Conservation (phyloP, 805 yeast genomes). For the Ogataea chonburiensis region DNA sequence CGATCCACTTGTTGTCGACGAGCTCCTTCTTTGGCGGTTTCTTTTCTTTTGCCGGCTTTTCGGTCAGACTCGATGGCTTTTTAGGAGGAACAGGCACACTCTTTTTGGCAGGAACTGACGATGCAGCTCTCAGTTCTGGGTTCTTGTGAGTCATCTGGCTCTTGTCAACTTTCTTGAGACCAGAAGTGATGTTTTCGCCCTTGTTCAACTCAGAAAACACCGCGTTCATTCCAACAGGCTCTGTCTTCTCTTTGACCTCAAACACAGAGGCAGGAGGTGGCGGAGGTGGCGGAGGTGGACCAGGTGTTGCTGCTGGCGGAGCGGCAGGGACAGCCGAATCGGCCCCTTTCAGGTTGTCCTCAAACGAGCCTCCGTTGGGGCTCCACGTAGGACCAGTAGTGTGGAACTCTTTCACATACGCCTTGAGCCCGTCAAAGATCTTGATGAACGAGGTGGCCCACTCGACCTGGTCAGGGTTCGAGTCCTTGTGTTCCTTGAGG, state of each 20-base stretch:
- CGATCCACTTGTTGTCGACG: conserved; percentile 83
- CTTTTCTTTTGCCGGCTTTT: conserved; percentile 19
- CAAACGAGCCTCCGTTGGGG: conserved; percentile 56
- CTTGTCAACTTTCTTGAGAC: conserved; percentile 87
- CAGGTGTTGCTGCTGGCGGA: conserved; percentile 37
- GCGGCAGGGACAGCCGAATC: conserved; percentile 19
- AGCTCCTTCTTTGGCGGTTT: conserved; percentile 66
- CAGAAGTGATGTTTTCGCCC: conserved; percentile 82
- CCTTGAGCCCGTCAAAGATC: conserved; percentile 67
- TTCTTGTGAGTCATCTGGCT: conserved; percentile 93
- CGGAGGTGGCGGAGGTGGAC: conserved; percentile 77
- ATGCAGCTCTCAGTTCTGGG: conserved; percentile 68
- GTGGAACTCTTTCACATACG: conserved; percentile 73
- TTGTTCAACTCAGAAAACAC: conserved; percentile 88
- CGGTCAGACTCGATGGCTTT: conserved; percentile 66
- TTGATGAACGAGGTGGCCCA: conserved; percentile 75
- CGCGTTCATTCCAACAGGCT: conserved; percentile 64
- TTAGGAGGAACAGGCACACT: conserved; percentile 74
- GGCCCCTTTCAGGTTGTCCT: conserved; percentile 40
- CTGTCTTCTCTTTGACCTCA: conserved; percentile 49
- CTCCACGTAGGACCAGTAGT: conserved; percentile 86
- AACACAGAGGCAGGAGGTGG: conserved; percentile 91
- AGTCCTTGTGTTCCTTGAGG: conserved; percentile 76
- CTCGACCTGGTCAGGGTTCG: conserved; percentile 63
- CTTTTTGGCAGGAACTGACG: conserved; percentile 49